Evolutionary conservation across 768 basidiomycete genomes (phyloP), one percentile per base, ranked within the genome.

Genomic region (Russula earlei): DNA sequence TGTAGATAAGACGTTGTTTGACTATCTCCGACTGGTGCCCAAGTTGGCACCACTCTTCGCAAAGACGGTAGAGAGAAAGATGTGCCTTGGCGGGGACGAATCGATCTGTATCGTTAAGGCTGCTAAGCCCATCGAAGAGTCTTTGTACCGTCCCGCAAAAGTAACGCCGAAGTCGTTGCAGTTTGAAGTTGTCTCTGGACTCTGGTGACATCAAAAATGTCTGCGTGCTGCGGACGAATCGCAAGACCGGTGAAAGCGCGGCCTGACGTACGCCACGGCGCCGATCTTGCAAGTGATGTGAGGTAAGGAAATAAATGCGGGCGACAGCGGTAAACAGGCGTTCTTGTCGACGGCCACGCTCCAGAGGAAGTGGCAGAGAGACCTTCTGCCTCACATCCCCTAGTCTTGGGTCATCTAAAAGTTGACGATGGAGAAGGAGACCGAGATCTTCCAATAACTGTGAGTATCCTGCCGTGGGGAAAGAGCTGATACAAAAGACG

Each of bases 21-120:
- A 80, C 78, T n/a, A 73, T 70, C 58, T 91, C 88, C 0, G 81
- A 76, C 63, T 88, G 83, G 29, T 82, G 77, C 5, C 90, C 92
- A 44, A 87, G 74, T 64, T 90, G 84, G 68, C 92, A 95, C 93
- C 93, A 96, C 64, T 93, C 91, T 68, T 94, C 91, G 62, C 91
- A 93, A 37, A 91, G 72, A 33, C 85, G 81, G 69, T 89, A 95
- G 31, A 95, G 70, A 3, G 84, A 77, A 7, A 93, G 76, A 64
- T 91, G 82, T 72, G 84, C 84, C 55, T 87, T 80, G 5, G 77
- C 72, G 1, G 87, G 83, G 49, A 88, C 80, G 65, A 90, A 89
- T 5, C 84, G 76, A 49, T 92, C 90, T 0, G 82, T 81, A 56
- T 87, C 83, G 48, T 84, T 83, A 27, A 91, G 73, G 33, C 75